phyloP scores from a whole-genome alignment of 2,329 filamentous ascomycete genomes.

The Fusarium cicatricum region DNA sequence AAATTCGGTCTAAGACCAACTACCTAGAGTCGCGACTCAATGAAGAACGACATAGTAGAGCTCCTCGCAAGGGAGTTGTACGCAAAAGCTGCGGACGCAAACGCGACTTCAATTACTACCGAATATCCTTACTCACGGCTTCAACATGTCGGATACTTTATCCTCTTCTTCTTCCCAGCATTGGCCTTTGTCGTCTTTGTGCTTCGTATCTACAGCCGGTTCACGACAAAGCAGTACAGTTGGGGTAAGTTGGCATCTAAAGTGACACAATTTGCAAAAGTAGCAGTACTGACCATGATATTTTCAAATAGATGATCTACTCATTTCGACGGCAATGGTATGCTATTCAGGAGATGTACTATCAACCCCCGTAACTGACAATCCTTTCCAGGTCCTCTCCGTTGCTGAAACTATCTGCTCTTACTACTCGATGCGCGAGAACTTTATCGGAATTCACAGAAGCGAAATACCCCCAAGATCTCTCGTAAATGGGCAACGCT shows the following conservation, averaged over 20 bases:
- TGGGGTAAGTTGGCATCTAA: conserved; percentile 6
- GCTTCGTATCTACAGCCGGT: conserved; percentile 23
- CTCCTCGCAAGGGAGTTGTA: conserved; percentile 11
- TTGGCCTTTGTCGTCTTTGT: conserved; percentile 22
- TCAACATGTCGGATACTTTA: conserved; percentile 28
- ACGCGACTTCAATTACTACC: conserved; percentile 1
- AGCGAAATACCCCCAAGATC: conserved; percentile 43
- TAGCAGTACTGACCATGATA: neutral
- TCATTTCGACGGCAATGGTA: conserved; percentile 29
- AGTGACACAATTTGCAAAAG: neutral
- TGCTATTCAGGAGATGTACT: neutral
- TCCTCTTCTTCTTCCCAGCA: conserved; percentile 28
- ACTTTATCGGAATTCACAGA: conserved; percentile 40
- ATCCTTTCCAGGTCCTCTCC: conserved; percentile 7
- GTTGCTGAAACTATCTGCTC: conserved; percentile 27
- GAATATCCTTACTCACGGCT: conserved; percentile 25
- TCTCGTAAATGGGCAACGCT: conserved; percentile 39
- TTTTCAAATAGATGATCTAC: conserved; percentile 16
- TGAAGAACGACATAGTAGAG: conserved; percentile 16
- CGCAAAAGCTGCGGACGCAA: conserved; percentile 4
- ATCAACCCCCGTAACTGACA: neutral
- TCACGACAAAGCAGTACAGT: conserved; percentile 25
- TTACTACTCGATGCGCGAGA: conserved; percentile 27
- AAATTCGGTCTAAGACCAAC: conserved; percentile 5
- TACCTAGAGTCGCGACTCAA: neutral